These are phyloP conservation scores for Camellia oleifera DNA, from an alignment of 179 eudicot genomes.

Conservation along the genomic window DNA sequence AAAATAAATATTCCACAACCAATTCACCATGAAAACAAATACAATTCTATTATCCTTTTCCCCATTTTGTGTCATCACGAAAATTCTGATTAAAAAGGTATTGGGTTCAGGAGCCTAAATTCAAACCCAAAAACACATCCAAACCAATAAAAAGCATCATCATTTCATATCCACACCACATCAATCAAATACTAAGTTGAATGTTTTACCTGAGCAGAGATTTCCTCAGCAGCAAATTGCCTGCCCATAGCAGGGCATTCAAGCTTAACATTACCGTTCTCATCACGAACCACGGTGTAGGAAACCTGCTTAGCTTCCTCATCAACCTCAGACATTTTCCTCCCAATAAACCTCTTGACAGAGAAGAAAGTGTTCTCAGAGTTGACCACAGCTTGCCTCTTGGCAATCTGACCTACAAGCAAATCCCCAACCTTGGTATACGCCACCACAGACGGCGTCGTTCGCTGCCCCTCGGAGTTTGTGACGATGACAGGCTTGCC, in stretches of 20 bases:
- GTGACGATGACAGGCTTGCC: conserved; percentile 87
- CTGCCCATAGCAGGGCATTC: conserved; percentile 90
- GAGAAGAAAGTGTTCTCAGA: conserved; percentile 82
- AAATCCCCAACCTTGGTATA: conserved; percentile 78
- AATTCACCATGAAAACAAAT: too few species aligned
- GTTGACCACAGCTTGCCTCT: conserved; percentile 85
- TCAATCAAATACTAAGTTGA: too few species aligned
- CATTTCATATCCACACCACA: neutral
- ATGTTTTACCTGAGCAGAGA: conserved; percentile 96
- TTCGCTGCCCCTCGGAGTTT: conserved; percentile 83
- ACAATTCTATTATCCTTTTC: too few species aligned
- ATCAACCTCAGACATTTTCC: conserved; percentile 82
- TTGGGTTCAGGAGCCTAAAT: neutral
- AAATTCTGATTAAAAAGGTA: too few species aligned
- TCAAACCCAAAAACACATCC: neutral
- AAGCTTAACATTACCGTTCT: conserved; percentile 83
- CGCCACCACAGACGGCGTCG: conserved; percentile 93
- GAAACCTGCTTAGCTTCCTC: conserved; percentile 89
- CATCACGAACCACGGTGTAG: conserved; percentile 70
- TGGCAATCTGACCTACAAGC: conserved; percentile 82
- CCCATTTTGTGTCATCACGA: too few species aligned
- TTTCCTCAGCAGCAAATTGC: conserved; percentile 84
- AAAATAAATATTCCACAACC: too few species aligned
- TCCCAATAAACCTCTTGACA: conserved; percentile 82
- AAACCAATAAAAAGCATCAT: neutral